phyloP scores from a whole-genome alignment of 148 eudicot genomes.

The Fagopyrum tataricum region DNA sequence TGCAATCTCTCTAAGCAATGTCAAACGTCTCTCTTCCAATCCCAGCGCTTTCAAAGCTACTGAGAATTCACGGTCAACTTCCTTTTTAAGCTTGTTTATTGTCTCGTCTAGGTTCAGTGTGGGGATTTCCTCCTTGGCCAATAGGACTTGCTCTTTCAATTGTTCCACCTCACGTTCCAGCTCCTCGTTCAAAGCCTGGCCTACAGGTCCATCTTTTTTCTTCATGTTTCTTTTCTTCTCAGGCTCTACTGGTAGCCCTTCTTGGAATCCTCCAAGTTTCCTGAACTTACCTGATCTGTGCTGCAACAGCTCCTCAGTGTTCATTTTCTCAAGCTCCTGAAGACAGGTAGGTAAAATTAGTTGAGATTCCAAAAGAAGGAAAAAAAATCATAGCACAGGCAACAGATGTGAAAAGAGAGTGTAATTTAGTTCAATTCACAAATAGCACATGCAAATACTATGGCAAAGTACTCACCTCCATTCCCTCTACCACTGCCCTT shows the following conservation, averaged over 20 bases:
- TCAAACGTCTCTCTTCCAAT: slow-evolving; percentile 38
- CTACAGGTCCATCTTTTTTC: slow-evolving; percentile 49
- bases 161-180: slow-evolving; percentile 64
- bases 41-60: slow-evolving; percentile 68
- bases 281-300: slow-evolving; percentile 70
- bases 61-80: slow-evolving; percentile 55
- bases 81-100: slow-evolving; percentile 50
- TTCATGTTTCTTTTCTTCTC: slow-evolving; percentile 57
- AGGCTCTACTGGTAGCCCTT: slow-evolving; percentile 60
- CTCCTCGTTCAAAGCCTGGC: slow-evolving; percentile 39
- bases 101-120: slow-evolving; percentile 45
- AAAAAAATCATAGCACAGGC: not conserved
- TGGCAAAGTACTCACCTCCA: slow-evolving; percentile 64
- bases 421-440: not conserved
- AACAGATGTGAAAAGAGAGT: not conserved
- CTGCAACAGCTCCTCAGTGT: slow-evolving; percentile 46
- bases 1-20: slow-evolving; percentile 52
- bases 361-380: slow-evolving; percentile 8
- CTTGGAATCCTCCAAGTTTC: slow-evolving; percentile 63
- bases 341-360: slow-evolving; percentile 10
- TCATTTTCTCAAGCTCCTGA: slow-evolving; percentile 78
- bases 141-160: slow-evolving; percentile 54
- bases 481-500: slow-evolving; percentile 51
- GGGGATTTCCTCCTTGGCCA: slow-evolving; percentile 39
- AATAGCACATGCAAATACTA: not conserved